phyloP scores from a whole-genome alignment of 345 rosid genomes.

The Moringa oleifera region DNA sequence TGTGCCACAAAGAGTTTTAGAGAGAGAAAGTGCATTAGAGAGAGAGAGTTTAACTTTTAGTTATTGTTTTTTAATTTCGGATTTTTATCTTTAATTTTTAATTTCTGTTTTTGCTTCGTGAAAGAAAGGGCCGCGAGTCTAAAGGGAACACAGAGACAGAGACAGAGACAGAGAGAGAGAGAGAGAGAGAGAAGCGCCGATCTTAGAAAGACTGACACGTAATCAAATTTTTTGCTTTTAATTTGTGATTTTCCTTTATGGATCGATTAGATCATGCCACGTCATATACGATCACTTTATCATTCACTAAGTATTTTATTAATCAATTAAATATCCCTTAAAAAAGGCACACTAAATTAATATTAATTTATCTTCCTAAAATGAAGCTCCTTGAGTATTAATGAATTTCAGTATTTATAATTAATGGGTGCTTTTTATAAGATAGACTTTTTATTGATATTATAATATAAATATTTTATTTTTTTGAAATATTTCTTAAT shows the following conservation, averaged over 20 bases:
- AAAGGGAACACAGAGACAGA: constrained; percentile 16
- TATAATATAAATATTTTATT: too few species aligned
- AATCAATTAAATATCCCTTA: too few species aligned
- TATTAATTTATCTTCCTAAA: too few species aligned
- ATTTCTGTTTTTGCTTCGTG: constrained; percentile 14
- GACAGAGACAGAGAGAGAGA: constrained; percentile 9
- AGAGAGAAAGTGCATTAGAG: constrained; percentile 1
- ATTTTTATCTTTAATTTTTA: constrained; percentile 11
- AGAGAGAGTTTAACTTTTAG: constrained; percentile 17
- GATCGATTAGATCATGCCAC: constrained; percentile 5
- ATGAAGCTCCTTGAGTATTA: too few species aligned
- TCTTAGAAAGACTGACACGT: constrained; percentile 16
- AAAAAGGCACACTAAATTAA: too few species aligned
- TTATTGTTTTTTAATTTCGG: constrained; percentile 1
- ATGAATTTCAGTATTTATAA: too few species aligned
- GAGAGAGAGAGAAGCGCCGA: constrained; percentile 13
- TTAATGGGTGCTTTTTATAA: too few species aligned
- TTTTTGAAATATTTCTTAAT: too few species aligned
- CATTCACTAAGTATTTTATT: too few species aligned
- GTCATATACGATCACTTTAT: neutral
- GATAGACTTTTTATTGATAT: too few species aligned
- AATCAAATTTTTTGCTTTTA: constrained; percentile 3
- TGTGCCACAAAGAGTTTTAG: too few species aligned
- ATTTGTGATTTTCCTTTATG: neutral
- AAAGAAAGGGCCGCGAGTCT: constrained; percentile 31